These are phyloP conservation scores for Mucor irregularis DNA, from an alignment of 371 early-diverging fungal species.

Conservation along the genomic window DNA sequence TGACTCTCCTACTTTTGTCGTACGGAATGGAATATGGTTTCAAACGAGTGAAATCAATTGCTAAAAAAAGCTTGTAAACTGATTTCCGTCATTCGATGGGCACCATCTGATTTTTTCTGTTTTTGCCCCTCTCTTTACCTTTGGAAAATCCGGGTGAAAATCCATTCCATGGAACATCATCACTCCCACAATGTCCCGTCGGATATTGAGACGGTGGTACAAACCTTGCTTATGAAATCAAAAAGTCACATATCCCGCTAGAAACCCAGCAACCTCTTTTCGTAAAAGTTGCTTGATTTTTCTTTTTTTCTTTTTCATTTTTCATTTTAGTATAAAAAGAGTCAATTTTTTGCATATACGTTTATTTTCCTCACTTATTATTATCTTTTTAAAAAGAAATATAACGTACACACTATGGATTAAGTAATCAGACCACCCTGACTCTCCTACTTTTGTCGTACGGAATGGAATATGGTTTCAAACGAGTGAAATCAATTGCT, in stretches of 20 bases:
- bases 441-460: neutral
- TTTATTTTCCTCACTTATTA: neutral
- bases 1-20: neutral
- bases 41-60: too few relatives aligned
- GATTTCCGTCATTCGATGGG: too few relatives aligned
- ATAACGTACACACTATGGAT: too few relatives aligned
- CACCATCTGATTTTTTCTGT: too few relatives aligned
- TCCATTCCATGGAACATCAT: slow-evolving; percentile 6
- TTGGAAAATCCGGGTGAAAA: neutral
- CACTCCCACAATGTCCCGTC: too few relatives aligned
- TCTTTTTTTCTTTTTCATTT: slow-evolving; percentile 5
- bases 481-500: too few relatives aligned
- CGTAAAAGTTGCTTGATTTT: neutral
- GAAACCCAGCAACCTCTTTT: slow-evolving; percentile 7
- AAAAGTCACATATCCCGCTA: slow-evolving; percentile 27
- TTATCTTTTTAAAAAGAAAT: too few relatives aligned
- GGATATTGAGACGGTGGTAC: slow-evolving; percentile 7
- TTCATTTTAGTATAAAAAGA: neutral
- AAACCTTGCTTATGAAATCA: slow-evolving; percentile 26
- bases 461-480: neutral
- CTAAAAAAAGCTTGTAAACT: too few relatives aligned
- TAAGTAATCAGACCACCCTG: neutral
- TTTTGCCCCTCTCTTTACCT: too few relatives aligned
- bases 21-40: neutral
- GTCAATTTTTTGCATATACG: too few relatives aligned